Conservation (phyloP, 2,329 filamentous ascomycete species). For the Macroventuria anomochaeta region DNA sequence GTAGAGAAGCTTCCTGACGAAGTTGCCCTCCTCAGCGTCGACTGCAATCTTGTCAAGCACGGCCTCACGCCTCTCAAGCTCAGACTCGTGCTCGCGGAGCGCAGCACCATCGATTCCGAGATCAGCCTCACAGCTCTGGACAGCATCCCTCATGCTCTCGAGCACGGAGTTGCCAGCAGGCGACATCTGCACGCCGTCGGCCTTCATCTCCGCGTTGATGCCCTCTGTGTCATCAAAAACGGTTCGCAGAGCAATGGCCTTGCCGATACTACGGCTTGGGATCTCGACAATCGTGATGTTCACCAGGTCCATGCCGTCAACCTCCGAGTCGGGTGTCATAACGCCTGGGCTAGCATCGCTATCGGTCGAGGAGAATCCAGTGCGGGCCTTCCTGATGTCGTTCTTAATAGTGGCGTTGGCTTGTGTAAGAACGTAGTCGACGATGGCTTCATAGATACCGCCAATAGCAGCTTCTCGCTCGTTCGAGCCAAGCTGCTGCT, state of each 20-base stretch:
- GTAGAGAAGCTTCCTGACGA: slow-evolving; percentile 81
- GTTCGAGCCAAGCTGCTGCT: slow-evolving; percentile 79
- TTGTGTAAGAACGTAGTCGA: slow-evolving; percentile 91
- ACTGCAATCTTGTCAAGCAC: slow-evolving; percentile 85
- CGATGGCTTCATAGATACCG: slow-evolving; percentile 89
- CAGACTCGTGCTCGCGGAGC: slow-evolving; percentile 75
- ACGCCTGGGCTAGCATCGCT: slow-evolving; percentile 60
- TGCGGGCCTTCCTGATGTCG: slow-evolving; percentile 72
- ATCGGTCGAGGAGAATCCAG: slow-evolving; percentile 71
- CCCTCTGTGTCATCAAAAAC: slow-evolving; percentile 92
- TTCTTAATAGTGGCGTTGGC: slow-evolving; percentile 83
- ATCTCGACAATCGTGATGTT: slow-evolving; percentile 88
- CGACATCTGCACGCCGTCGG: slow-evolving; percentile 83
- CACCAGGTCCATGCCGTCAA: slow-evolving; percentile 81
- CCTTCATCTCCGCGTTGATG: slow-evolving; percentile 97
- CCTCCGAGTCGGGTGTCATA: slow-evolving; percentile 71
- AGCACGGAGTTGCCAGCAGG: slow-evolving; percentile 80
- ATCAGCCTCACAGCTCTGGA: slow-evolving; percentile 77
- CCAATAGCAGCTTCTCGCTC: slow-evolving; percentile 83
- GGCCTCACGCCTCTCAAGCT: slow-evolving; percentile 80
- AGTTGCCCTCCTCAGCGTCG: slow-evolving; percentile 82
- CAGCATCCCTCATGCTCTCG: slow-evolving; percentile 84
- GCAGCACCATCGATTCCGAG: slow-evolving; percentile 74
- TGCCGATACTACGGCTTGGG: slow-evolving; percentile 78
- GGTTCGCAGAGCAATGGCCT: slow-evolving; percentile 85